Evolutionary conservation across 2,329 filamentous ascomycete species (phyloP).

Genomic region (Pseudonectria buxi): DNA sequence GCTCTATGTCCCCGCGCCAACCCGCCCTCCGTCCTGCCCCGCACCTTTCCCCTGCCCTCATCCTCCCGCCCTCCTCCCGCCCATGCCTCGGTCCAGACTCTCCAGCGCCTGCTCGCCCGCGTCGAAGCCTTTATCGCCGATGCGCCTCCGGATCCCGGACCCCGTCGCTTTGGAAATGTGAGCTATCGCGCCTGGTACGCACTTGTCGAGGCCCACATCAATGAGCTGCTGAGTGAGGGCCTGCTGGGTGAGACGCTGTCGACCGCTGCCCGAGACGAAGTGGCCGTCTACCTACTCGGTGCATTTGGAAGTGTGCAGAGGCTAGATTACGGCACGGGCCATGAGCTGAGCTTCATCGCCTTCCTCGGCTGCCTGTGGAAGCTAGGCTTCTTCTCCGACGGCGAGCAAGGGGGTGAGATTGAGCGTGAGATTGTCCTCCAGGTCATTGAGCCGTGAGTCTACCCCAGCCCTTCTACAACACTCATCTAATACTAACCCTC

Average conservation of each 20-base stretch:
- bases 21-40: conserved; percentile 21
- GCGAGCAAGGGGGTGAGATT: conserved; percentile 43
- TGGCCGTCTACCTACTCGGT: conserved; percentile 73
- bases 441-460: conserved; percentile 71
- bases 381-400: conserved; percentile 67
- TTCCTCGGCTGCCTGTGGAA: conserved; percentile 92
- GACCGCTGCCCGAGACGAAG: conserved; percentile 54
- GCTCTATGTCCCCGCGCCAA: conserved; percentile 68
- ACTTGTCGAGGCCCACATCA: conserved; percentile 55
- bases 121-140: conserved; percentile 65
- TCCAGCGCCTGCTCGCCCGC: conserved; percentile 60
- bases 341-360: conserved; percentile 90
- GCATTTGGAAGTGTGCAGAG: conserved; percentile 83
- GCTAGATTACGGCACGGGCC: conserved; percentile 92
- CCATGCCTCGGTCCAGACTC: conserved; percentile 48
- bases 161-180: conserved; percentile 84
- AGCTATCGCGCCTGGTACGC: conserved; percentile 82
- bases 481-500: conserved; percentile 1
- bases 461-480: not conserved
- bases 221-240: conserved; percentile 27
- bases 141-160: conserved; percentile 77
- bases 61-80: conserved; percentile 28
- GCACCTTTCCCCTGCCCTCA: conserved; percentile 38
- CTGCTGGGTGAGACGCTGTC: conserved; percentile 24
- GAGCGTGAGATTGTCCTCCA: conserved; percentile 78